phyloP scores from a whole-genome alignment of 1,139 yeast species.

The Yamadazyma diospyri region DNA sequence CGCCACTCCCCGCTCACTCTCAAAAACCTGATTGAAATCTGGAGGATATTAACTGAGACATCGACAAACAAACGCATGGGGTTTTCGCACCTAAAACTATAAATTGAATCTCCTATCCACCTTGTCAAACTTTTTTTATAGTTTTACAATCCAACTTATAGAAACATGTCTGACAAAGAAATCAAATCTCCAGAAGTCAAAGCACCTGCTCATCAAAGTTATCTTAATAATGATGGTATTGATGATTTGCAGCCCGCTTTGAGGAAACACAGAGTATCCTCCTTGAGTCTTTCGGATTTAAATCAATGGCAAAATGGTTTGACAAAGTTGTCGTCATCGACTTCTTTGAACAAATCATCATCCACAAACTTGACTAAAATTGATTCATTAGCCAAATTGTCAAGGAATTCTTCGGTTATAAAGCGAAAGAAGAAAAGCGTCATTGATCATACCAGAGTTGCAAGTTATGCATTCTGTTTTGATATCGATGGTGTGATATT shows the following conservation, averaged over 20 bases:
- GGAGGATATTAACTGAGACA: no score
- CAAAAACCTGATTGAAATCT: no score
- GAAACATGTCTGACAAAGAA: conserved; percentile 2
- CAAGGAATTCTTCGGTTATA: conserved; percentile 51
- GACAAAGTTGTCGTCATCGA: conserved; percentile 43
- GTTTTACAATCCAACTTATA: not conserved
- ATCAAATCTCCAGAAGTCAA: conserved; percentile 16
- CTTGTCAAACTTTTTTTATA: not conserved
- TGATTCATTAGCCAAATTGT: conserved; percentile 47
- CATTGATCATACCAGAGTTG: conserved; percentile 67
- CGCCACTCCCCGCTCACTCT: no score
- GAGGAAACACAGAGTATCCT: conserved; percentile 65
- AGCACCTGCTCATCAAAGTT: conserved; percentile 42
- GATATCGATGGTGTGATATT: conserved; percentile 85
- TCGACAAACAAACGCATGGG: no score
- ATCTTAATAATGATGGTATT: conserved; percentile 68
- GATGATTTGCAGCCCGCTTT: conserved; percentile 60
- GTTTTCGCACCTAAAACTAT: conserved; percentile 2
- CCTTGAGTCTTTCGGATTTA: conserved; percentile 65
- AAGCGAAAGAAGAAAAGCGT: conserved; percentile 48
- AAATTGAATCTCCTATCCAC: conserved; percentile 1
- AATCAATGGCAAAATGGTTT: conserved; percentile 56
- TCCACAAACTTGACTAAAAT: conserved; percentile 47
- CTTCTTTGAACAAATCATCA: conserved; percentile 34
- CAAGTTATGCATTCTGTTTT: conserved; percentile 82